Base-by-base conservation (phyloP, 768 basidiomycete species). In the Lentinula guzmanii region DNA sequence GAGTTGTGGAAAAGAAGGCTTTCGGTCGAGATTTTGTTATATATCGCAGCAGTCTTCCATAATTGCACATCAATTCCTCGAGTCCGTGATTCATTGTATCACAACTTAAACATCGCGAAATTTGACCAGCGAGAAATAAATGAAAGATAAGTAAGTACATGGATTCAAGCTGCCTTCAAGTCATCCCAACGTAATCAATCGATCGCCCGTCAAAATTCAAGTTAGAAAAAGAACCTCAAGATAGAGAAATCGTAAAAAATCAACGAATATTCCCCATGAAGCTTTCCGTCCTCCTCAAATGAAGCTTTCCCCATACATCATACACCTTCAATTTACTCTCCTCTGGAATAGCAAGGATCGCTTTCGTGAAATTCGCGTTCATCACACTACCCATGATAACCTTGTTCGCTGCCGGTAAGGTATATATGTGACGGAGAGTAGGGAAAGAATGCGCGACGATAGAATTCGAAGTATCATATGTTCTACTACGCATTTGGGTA, bases 291-390 rank as follows among this genome's bases (percentile, higher is more conserved):
- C 66, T 66, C 52, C 65, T 67, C 2, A 76, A 24, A 45, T 75
- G 77, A 58, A 72, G 70, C 69, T 77, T 81, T 39, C 76, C 75
- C 82, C 82, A 84, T 8, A 80, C 75, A 53, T 82, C 85, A 77
- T 81, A 86, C 45, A 87, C 79, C 73, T 84, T 86, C 60, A 90
- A 68, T 69, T 87, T 87, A 68, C 79, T 81, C 70, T 90, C 87
- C 34, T 78, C 79, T 4, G 86, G 84, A 1, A 84, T 79, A 1
- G 85, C 85, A 50, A 85, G 76, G 4, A 88, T 79, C 16, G 86
- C 75, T 59, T 74, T 76, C 55, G 72, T 83, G 68, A 70, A 87
- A 72, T 70, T 83, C 68, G 65, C 82, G 76, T 74, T 84, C 71
- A 78, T 64, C 2, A 89, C 75, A 61, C 84, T 82, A 46, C 83